Evolutionary conservation across 805 yeast genomes (phyloP).

Genomic region (Metschnikowia shivogae): DNA sequence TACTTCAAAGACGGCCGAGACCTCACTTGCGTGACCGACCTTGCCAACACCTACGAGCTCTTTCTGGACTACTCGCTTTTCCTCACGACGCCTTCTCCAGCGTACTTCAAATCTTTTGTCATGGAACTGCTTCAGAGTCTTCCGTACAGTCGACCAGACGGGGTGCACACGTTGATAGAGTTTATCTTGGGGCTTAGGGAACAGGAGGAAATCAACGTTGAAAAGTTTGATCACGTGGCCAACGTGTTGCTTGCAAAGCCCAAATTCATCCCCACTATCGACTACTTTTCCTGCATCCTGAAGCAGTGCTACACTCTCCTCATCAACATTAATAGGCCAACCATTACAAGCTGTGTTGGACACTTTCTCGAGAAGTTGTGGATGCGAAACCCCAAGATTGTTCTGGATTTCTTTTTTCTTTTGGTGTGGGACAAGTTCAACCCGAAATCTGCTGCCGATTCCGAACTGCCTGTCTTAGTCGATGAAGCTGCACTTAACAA

Average conservation of each 20-base stretch:
- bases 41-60: constrained; percentile 65
- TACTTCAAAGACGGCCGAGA: constrained; percentile 7
- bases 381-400: constrained; percentile 45
- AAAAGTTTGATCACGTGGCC: constrained; percentile 64
- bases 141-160: constrained; percentile 56
- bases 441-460: constrained; percentile 23
- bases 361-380: constrained; percentile 52
- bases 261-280: constrained; percentile 35
- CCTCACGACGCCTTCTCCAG: constrained; percentile 45
- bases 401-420: constrained; percentile 55
- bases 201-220: constrained; percentile 60
- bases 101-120: constrained; percentile 45
- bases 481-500: constrained; percentile 54
- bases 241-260: constrained; percentile 66
- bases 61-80: constrained; percentile 58
- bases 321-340: constrained; percentile 56
- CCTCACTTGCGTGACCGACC: constrained; percentile 27
- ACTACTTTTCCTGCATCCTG: constrained; percentile 58
- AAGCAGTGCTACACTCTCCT: constrained; percentile 59
- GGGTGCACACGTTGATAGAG: constrained; percentile 72
- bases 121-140: constrained; percentile 48
- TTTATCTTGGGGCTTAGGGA: constrained; percentile 75
- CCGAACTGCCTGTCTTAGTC: constrained; percentile 26
- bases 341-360: constrained; percentile 52
- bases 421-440: constrained; percentile 44